Evolutionary conservation across 2,329 filamentous ascomycete genomes (phyloP).

Genomic region (Alternaria gansuensis): DNA sequence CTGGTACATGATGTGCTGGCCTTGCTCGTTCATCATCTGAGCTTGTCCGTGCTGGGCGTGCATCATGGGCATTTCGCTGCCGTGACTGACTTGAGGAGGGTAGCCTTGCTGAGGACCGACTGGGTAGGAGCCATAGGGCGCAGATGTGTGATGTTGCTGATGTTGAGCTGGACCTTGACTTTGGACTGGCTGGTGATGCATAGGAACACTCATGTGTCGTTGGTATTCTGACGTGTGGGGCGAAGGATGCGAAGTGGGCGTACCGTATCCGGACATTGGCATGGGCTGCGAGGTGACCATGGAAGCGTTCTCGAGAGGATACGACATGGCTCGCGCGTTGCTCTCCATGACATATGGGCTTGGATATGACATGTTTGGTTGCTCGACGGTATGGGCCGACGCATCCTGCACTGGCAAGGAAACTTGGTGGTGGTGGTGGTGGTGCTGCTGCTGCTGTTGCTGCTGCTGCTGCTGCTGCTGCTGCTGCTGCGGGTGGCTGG

Average conservation of each 20-base stretch:
- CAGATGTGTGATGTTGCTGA: slow-evolving; percentile 42
- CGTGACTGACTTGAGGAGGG: slow-evolving; percentile 48
- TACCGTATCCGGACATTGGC: slow-evolving; percentile 51
- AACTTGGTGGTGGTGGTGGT: slow-evolving; percentile 46
- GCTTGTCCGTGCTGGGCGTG: slow-evolving; percentile 44
- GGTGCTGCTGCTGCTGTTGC: slow-evolving; percentile 48
- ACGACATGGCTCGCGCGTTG: slow-evolving; percentile 52
- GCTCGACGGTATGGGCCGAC: slow-evolving; percentile 45
- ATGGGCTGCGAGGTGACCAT: slow-evolving; percentile 51
- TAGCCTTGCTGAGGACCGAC: slow-evolving; percentile 44
- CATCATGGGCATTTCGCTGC: slow-evolving; percentile 52
- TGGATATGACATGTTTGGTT: slow-evolving; percentile 44
- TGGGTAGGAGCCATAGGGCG: slow-evolving; percentile 42
- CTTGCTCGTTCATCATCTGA: slow-evolving; percentile 52
- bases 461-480: slow-evolving; percentile 42
- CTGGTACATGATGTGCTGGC: slow-evolving; percentile 54
- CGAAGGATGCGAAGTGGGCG: slow-evolving; percentile 50
- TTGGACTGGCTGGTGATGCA: slow-evolving; percentile 45
- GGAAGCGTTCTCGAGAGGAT: slow-evolving; percentile 50
- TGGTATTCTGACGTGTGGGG: slow-evolving; percentile 51
- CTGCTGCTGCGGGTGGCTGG: slow-evolving; percentile 46
- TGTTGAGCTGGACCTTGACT: slow-evolving; percentile 37
- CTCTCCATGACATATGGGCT: slow-evolving; percentile 52
- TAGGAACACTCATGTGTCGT: slow-evolving; percentile 50
- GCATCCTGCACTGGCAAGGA: slow-evolving; percentile 48